Evolutionary conservation across 352 stramenopile species (phyloP), one percentile per base, ranked within the genome.

Genomic region (Pythium aristosporum): DNA sequence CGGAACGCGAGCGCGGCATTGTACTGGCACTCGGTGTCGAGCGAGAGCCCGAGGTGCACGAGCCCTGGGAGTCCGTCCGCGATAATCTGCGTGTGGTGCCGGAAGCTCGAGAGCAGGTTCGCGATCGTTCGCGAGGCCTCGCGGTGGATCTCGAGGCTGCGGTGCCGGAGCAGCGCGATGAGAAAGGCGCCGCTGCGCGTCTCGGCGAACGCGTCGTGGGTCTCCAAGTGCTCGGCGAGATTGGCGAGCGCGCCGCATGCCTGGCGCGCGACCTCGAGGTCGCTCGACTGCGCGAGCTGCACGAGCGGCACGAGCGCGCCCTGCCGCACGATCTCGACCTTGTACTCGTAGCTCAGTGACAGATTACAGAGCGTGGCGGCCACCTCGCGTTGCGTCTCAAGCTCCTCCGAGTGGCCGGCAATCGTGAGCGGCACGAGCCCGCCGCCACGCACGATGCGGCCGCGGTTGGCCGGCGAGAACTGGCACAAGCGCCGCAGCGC

Each of bases 351-450:
- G 50, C 87, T 97, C 16, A 98, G 72, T 3, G 94, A 97, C 28
- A 99, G 58, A 62, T 97, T 98, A 65, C 88, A 98, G 37, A 98
- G 87, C 18, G 90, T 97, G 5, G 91, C 94, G 2, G 96, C 89
- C 0, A 98, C 92, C 70, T 99, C 96, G 42, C 92, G 79, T 68
- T 98, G 91, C 20, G 97, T 97, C 72, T 99, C 96, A n/a, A 97
- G 74, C 52, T 98, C 85, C 20, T 91, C 79, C 23, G 77, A 92
- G 55, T 95, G 87, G 1, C 86, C 88, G 20, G 91, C 92, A 39
- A 86, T 82, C 3, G 85, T 88, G 16, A 99, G 76, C 28, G 88
- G 82, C 16, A 88, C 72, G 12, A 99, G 62, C 6, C 92, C 91
- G 32, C 89, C 91, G 9, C 86, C 85, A 30, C 79, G 72, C 20